Percentiles rank a stretch among this genome's conserved stretches.
phyloP scores from a whole-genome alignment of 768 basidiomycete genomes.

The Suillus occidentalis region DNA sequence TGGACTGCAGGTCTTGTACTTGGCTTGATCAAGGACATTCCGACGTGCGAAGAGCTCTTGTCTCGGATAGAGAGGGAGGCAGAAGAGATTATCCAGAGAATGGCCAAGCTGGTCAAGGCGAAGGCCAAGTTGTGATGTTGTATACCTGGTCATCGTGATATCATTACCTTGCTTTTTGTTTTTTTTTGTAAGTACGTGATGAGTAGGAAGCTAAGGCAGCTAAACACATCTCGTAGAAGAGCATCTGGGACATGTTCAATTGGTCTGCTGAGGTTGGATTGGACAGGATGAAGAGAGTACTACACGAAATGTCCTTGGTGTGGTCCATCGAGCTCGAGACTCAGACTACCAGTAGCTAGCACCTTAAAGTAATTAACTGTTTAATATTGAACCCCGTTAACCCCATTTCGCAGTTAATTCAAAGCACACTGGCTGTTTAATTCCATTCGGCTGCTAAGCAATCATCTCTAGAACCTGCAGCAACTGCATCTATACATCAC shows the following conservation, averaged over 20 bases:
- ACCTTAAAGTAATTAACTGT: no score
- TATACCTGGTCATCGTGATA: neutral
- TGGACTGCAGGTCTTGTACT: conserved; percentile 72
- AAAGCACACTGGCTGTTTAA: no score
- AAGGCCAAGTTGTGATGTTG: conserved; percentile 23
- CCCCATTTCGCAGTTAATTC: no score
- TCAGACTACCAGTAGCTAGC: no score
- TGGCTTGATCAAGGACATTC: conserved; percentile 81
- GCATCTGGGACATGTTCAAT: no score
- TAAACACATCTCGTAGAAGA: no score
- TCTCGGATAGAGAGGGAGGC: conserved; percentile 71
- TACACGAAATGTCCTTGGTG: no score
- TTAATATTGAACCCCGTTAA: no score
- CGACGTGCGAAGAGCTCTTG: conserved; percentile 75
- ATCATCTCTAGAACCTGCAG: neutral
- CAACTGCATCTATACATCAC: neutral
- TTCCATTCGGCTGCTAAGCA: neutral
- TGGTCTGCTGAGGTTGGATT: no score
- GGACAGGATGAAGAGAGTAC: no score
- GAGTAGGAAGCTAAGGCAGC: no score
- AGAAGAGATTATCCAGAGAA: conserved; percentile 58
- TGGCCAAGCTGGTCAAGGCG: conserved; percentile 32
- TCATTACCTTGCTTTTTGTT: neutral
- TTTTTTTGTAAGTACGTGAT: neutral
- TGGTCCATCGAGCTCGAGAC: no score